Percentiles rank a stretch among this genome's conserved stretches.
phyloP scores from a whole-genome alignment of 768 basidiomycete species.

The Stropharia rugosoannulata region DNA sequence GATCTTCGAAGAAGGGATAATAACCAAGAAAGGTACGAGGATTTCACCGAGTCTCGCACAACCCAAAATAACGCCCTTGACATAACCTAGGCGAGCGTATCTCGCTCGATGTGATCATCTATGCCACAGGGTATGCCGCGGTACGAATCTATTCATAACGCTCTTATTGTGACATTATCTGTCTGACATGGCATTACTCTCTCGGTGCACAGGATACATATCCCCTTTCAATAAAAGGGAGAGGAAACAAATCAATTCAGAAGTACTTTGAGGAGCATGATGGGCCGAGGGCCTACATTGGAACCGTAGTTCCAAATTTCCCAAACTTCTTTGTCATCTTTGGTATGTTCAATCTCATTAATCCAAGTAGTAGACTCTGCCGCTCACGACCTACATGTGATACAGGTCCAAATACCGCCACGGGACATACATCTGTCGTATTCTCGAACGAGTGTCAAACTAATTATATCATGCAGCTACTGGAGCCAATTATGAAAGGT shows the following conservation, averaged over 20 bases:
- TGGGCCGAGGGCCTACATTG: slow-evolving; percentile 43
- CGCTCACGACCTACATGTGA: not conserved
- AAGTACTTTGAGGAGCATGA: slow-evolving; percentile 35
- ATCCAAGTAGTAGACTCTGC: too few species aligned
- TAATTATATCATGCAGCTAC: slow-evolving; percentile 39
- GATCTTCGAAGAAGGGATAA: slow-evolving; percentile 40
- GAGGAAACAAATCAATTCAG: slow-evolving; percentile 26
- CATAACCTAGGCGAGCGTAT: slow-evolving; percentile 27
- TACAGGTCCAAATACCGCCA: slow-evolving; percentile 38
- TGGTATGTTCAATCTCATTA: slow-evolving; percentile 21
- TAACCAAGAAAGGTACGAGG: slow-evolving; percentile 35
- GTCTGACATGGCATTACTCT: not conserved
- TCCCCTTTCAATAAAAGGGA: slow-evolving; percentile 31
- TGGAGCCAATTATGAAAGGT: slow-evolving; percentile 36
- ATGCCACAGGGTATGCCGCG: slow-evolving; percentile 34
- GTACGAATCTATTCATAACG: not conserved
- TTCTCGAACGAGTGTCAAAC: slow-evolving; percentile 45
- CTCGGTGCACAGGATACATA: slow-evolving; percentile 27
- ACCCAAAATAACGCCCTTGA: not conserved
- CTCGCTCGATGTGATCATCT: slow-evolving; percentile 37
- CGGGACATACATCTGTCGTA: slow-evolving; percentile 43
- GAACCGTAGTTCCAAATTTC: slow-evolving; percentile 41
- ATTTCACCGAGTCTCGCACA: not conserved
- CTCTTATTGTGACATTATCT: not conserved
- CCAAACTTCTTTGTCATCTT: slow-evolving; percentile 43